Percentiles rank a stretch among this genome's conserved stretches.
Evolutionary conservation across 805 yeast species (phyloP).

Genomic region (Kluyveromyces wickerhamii): DNA sequence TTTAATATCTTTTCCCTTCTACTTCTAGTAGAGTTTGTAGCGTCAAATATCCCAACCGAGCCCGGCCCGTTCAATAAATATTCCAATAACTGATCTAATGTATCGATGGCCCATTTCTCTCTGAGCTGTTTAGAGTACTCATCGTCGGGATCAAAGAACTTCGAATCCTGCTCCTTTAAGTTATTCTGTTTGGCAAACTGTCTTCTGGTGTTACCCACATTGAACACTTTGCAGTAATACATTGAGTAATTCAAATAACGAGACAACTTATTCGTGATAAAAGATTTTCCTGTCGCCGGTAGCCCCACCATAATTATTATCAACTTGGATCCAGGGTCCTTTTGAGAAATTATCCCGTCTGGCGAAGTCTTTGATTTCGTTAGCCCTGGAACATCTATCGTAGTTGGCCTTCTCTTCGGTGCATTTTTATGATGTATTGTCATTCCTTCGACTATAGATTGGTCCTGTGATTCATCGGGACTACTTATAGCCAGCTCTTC

Average conservation of each 20-base stretch:
- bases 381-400: slow-evolving; percentile 87
- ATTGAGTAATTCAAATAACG: slow-evolving; percentile 91
- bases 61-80: slow-evolving; percentile 77
- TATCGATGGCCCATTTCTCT: slow-evolving; percentile 95
- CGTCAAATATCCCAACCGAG: slow-evolving; percentile 86
- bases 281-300: slow-evolving; percentile 94
- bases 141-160: slow-evolving; percentile 80
- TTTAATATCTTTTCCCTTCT: slow-evolving; percentile 54
- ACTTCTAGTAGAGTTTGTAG: slow-evolving; percentile 67
- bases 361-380: slow-evolving; percentile 75
- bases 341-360: slow-evolving; percentile 54
- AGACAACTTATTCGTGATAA: slow-evolving; percentile 83
- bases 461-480: not conserved
- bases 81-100: slow-evolving; percentile 74
- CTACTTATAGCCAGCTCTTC: not conserved
- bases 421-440: slow-evolving; percentile 23
- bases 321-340: slow-evolving; percentile 72
- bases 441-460: not conserved
- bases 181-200: slow-evolving; percentile 41
- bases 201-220: slow-evolving; percentile 92
- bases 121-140: slow-evolving; percentile 53
- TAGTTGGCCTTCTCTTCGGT: slow-evolving; percentile 56
- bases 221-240: slow-evolving; percentile 83
- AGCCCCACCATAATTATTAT: slow-evolving; percentile 95
- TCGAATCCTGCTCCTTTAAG: slow-evolving; percentile 57